Percentiles rank a stretch among this genome's conserved stretches.
These are phyloP conservation scores for Fusarium odoratissimum DNA, from an alignment of 2,329 filamentous ascomycete species.

Conservation along the genomic window DNA sequence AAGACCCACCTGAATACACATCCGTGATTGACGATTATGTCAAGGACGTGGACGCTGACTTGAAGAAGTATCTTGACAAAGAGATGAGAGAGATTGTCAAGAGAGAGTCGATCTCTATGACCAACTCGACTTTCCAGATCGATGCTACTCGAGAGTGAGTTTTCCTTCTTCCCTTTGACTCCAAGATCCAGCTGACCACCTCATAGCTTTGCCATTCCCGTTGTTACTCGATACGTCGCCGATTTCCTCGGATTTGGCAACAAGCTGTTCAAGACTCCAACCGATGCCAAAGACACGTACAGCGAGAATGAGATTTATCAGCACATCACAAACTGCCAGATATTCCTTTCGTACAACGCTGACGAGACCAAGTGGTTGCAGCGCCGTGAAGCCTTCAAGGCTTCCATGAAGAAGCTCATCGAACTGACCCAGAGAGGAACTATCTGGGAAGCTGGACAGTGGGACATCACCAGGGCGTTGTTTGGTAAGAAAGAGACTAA, in stretches of 20 bases:
- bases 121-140: conserved; percentile 18
- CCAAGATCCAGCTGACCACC: background rate
- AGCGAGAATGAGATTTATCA: conserved; percentile 42
- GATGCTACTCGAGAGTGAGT: conserved; percentile 32
- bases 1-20: accelerated
- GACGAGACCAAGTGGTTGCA: conserved; percentile 42
- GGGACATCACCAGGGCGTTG: background rate
- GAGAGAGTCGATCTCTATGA: conserved; percentile 3
- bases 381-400: conserved; percentile 34
- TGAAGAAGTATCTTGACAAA: background rate
- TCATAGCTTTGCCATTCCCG: conserved; percentile 33
- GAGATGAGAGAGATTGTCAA: background rate
- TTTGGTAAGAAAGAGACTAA: conserved; percentile 1
- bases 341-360: conserved; percentile 38
- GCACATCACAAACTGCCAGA: conserved; percentile 44
- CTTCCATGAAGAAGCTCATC: conserved; percentile 29
- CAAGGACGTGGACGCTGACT: background rate
- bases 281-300: background rate
- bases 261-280: background rate
- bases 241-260: conserved; percentile 40
- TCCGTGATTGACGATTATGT: background rate
- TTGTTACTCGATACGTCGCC: conserved; percentile 37
- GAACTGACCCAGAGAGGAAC: conserved; percentile 23
- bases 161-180: accelerated
- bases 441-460: conserved; percentile 22